A percentile compares a stretch with the other conserved stretches of the same genome.
These are phyloP conservation scores for Rhizopus delemar DNA, from an alignment of 371 early-diverging fungal species.

Conservation along the genomic window DNA sequence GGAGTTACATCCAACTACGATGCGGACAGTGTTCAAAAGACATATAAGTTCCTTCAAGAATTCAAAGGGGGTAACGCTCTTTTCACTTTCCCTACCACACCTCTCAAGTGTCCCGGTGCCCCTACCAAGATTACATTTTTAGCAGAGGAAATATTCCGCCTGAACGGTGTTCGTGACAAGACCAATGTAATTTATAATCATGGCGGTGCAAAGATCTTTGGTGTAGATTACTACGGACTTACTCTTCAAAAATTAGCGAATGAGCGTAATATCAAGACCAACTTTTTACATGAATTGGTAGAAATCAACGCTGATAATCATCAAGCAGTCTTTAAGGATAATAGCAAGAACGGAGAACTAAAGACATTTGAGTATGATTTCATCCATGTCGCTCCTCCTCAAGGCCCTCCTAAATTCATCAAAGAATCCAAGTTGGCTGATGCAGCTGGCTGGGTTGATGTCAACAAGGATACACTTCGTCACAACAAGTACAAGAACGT, in stretches of 20 bases:
- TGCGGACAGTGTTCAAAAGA: conserved; percentile 72
- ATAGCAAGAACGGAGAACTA: conserved; percentile 57
- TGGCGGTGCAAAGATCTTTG: conserved; percentile 83
- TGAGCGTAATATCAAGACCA: conserved; percentile 68
- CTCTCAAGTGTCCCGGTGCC: conserved; percentile 91
- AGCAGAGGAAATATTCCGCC: conserved; percentile 82
- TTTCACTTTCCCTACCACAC: conserved; percentile 88
- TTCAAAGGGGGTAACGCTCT: conserved; percentile 84
- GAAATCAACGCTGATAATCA: conserved; percentile 65
- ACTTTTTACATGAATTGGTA: conserved; percentile 71
- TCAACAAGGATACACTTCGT: conserved; percentile 76
- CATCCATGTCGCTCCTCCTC: conserved; percentile 88
- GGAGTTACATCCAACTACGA: conserved; percentile 86
- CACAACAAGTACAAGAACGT: conserved; percentile 81
- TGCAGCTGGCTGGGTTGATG: conserved; percentile 83
- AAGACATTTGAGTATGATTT: conserved; percentile 74
- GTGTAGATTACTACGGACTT: conserved; percentile 83
- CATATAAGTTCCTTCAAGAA: conserved; percentile 69
- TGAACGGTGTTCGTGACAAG: conserved; percentile 68
- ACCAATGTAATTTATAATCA: conserved; percentile 75
- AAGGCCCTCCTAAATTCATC: conserved; percentile 79
- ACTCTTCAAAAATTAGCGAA: conserved; percentile 69
- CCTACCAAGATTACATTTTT: conserved; percentile 91
- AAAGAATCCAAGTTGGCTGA: conserved; percentile 72
- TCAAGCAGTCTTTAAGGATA: conserved; percentile 70